Evolutionary conservation across 2,329 filamentous ascomycete genomes (phyloP).

Genomic region (Sclerotinia subarctica): DNA sequence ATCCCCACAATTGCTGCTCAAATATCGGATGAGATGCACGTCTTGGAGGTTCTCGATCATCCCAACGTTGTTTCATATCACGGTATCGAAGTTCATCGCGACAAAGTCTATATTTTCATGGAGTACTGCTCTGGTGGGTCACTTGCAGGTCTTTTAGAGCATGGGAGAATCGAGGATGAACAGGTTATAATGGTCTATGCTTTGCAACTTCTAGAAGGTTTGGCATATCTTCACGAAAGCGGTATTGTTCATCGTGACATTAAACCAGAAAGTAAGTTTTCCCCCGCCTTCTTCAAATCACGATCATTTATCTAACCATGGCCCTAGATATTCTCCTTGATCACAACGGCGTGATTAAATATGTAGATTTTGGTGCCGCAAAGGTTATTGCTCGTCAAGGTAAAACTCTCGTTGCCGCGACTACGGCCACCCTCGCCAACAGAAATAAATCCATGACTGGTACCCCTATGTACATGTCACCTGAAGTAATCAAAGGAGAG

Average conservation of each 20-base stretch:
- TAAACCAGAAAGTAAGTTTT: conserved; percentile 85
- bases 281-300: neutral
- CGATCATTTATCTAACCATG: neutral
- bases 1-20: conserved; percentile 92
- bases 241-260: conserved; percentile 95
- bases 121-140: conserved; percentile 97
- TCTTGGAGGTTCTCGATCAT: conserved; percentile 91
- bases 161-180: conserved; percentile 96
- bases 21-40: conserved; percentile 95
- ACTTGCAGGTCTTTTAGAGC: conserved; percentile 82
- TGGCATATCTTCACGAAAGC: conserved; percentile 89
- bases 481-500: conserved; percentile 93
- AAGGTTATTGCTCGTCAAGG: conserved; percentile 95
- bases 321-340: conserved; percentile 82
- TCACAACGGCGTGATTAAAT: conserved; percentile 98
- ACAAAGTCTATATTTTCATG: conserved; percentile 99
- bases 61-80: conserved; percentile 98
- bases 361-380: conserved; percentile 95
- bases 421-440: conserved; percentile 51
- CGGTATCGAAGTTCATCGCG: conserved; percentile 94
- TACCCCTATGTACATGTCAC: conserved; percentile 99
- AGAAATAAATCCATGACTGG: conserved; percentile 92
- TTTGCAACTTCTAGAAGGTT: conserved; percentile 86
- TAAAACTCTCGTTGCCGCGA: conserved; percentile 67
- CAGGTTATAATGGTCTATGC: conserved; percentile 97